Evolutionary conservation across 2,329 filamentous ascomycete genomes (phyloP), one percentile per base, ranked within the genome.

Genomic region (Ophiosphaerella narmari): DNA sequence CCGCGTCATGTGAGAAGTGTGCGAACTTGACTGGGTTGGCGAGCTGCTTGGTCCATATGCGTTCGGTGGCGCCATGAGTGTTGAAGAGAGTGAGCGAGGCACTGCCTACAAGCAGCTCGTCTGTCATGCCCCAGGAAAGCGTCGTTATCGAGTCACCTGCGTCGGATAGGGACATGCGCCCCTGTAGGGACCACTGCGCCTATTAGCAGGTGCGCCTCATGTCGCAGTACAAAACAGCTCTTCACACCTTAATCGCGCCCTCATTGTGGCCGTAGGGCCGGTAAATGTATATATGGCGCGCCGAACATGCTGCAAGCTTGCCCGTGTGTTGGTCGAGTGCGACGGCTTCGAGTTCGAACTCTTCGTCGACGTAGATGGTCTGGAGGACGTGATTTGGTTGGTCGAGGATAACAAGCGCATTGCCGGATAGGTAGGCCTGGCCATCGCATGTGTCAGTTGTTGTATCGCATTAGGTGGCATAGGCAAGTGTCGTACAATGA

Each of bases 371-470:
- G 76, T 96, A 96, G 60, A 96, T 88, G 4, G 92, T 97, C 74
- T 99, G 94, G 31, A 96, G 75, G 56, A 97, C 84, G 46, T 83
- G 83, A 54, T 87, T 81, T 44, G 89, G 83, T 43, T 86, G 88
- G 67, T 85, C 83, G 61, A 97, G 85, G 64, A 99, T 87, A 45
- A 94, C 85, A 58, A 97, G 84, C 54, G 90, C 90, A 74, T 88
- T 89, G 66, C 93, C 93, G 52, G 90, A 94, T 59, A 97, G 88
- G 75, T 97, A 99, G 43, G 86, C 85, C 90, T 95, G 54, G 4
- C 7, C 1, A 31, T 14, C 13, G 29, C 26, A 13, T 14, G 4
- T 24, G 46, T 63, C 48, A 62, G 59, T 46, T 43, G 23, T 37
- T 37, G 44, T 41, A 39, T 33, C 43, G 29, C 43, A 48, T 47